phyloP scores from a whole-genome alignment of 139 green algal genomes.

The Dunaliella primolecta region DNA sequence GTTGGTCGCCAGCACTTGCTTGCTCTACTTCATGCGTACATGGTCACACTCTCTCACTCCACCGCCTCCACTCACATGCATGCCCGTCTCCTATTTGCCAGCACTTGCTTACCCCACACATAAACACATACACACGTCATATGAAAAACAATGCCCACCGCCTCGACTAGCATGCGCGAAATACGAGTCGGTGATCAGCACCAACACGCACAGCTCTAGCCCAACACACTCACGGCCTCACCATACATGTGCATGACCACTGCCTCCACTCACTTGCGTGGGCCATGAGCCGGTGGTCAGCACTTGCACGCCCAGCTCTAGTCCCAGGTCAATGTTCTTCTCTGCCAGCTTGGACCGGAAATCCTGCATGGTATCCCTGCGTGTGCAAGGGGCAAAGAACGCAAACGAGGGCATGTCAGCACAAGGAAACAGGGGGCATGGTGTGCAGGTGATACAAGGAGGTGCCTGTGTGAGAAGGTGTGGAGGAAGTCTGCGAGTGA shows the following conservation, averaged over 20 bases:
- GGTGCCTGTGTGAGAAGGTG: too few relatives aligned
- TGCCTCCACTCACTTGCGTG: constrained; percentile 42
- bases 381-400: too few relatives aligned
- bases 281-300: constrained; percentile 96
- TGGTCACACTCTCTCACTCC: too few relatives aligned
- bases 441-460: too few relatives aligned
- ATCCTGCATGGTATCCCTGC: constrained; percentile 74
- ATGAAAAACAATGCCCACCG: neutral
- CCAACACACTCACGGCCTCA: neutral
- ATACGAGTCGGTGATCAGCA: neutral
- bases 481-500: too few relatives aligned
- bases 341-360: constrained; percentile 62
- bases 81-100: too few relatives aligned
- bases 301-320: constrained; percentile 88
- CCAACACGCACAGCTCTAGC: neutral
- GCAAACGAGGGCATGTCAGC: too few relatives aligned
- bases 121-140: neutral
- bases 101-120: neutral
- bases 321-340: constrained; percentile 37
- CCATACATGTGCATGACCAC: too few relatives aligned
- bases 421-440: too few relatives aligned
- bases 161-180: neutral
- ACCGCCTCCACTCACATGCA: too few relatives aligned
- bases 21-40: too few relatives aligned
- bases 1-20: too few relatives aligned